A percentile compares a stretch with the other conserved stretches of the same genome.
Evolutionary conservation across 108 stramenopile species (phyloP).

Genomic region (Skeletonema menzelii): DNA sequence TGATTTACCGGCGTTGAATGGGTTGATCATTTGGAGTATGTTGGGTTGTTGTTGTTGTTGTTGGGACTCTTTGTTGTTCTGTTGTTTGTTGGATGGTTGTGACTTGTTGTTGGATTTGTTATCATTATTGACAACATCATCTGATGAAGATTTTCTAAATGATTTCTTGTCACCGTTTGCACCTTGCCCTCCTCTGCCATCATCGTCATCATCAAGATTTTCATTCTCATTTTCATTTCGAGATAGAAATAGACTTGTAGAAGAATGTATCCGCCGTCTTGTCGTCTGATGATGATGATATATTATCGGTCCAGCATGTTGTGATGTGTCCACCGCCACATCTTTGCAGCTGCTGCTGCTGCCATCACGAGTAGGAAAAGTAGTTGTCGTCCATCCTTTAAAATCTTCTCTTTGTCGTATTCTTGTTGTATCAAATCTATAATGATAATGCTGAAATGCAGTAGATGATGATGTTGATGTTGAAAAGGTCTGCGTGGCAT

Average conservation of each 20-base stretch:
- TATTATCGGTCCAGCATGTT: background rate
- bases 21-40: slow-evolving; percentile 53
- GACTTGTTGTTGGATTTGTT: background rate
- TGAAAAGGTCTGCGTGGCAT: background rate
- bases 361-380: background rate
- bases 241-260: background rate
- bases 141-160: background rate
- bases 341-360: background rate
- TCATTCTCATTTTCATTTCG: background rate
- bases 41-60: background rate
- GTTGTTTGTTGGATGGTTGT: background rate
- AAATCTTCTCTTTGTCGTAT: background rate
- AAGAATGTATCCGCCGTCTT: background rate
- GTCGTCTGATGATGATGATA: background rate
- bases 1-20: slow-evolving; percentile 76
- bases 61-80: no score
- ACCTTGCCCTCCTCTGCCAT: background rate
- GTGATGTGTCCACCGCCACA: background rate
- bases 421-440: background rate
- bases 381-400: no score
- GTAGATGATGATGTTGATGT: background rate
- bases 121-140: background rate
- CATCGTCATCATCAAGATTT: no score
- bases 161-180: background rate
- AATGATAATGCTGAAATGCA: background rate